Base-by-base conservation (phyloP, 331 rosid species). In the Quercus tomentella region DNA sequence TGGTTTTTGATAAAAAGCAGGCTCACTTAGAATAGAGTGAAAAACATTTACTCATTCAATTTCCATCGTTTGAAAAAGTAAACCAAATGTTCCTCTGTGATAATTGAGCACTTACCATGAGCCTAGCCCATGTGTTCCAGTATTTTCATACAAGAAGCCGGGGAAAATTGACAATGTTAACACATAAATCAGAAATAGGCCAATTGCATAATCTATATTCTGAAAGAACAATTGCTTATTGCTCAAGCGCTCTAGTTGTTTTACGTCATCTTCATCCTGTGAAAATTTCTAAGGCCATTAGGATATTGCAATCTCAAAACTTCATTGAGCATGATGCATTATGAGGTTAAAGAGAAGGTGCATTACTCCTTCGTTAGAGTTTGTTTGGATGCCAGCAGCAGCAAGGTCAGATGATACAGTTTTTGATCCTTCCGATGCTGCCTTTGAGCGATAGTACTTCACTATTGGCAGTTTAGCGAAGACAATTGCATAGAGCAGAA, bases 341-440 rank as follows among this genome's bases (percentile, higher is more conserved):
- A 70, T 21, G 25, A 22, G 33, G 37, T 63, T 79, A 33, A 57
- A 33, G 68, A 83, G 10, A 76, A 56, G 18, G 55, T 35, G 52
- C 75, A 74, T 23, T 86, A 89, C 93, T 78, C 68, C 85, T 6
- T 61, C 52, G 61, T 78, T 82, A 67, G 68, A 5, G 23, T 86
- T 70, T 1, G 82, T 45, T 4, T 77, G 79, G 78, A 89, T 70
- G 52, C 97, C 96, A n/a, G 83, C 96, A 52, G 94, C 94, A 2
- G 95, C 91, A 63, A 94, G 93, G 77, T 94, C 96, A 56, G 97
- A 85, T n/a, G n/a, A n/a, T n/a, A n/a, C n/a, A n/a, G n/a, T n/a
- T n/a, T n/a, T n/a, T n/a, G n/a, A n/a, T n/a, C n/a, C n/a, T n/a
- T n/a, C n/a, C n/a, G n/a, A n/a, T n/a, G n/a, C n/a, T n/a, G n/a